Evolutionary conservation across 257 asterid genomes (phyloP), one percentile per base, ranked within the genome.

Genomic region (Fraxinus quadrangulata): DNA sequence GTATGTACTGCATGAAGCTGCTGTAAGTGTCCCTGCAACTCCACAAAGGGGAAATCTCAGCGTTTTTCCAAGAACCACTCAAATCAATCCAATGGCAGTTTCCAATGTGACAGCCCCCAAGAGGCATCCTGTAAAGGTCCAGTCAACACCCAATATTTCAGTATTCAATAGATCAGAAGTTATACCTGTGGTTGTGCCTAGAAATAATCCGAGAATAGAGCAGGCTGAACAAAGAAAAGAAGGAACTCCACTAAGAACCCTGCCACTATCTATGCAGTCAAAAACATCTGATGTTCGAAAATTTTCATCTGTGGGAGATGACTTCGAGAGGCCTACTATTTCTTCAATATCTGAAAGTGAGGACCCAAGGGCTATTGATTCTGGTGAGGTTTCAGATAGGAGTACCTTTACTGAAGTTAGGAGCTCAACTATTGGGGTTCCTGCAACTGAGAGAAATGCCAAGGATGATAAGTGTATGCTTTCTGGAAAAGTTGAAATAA

Each of bases 191-290:
- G 42, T 96, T 84, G 98, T 93, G 78, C 97, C 99, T 49, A 86
- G 97, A 86, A 86, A 88, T 86, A 89, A 86, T 84, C 78, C 84
- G 67, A 89, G 89, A 87, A 74, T 82, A 37, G 98, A 95, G 81
- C 93, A 84, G 80, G 85, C 90, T 80, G 99, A 96, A 87, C 83
- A 86, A 56, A 92, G 89, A 85, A 92, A 89, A 86, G 99, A 90
- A 73, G 99, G 94, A 75, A 82, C 84, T 84, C 88, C 88, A 49
- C 85, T 84, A 70, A 93, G 90, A 85, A 82, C 91, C 56, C 78
- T 85, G 81, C 88, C 89, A 67, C 77, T 80, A 70, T 84, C 92
- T 71, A 79, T 86, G 86, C 98, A 89, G 83, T 77, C 97, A 61
- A 93, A 83, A 84, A 81, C 86, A 83, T 84, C 92, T 36, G 98